These are phyloP conservation scores for Lactarius tabidus DNA, from an alignment of 768 basidiomycete genomes.

Conservation along the genomic window DNA sequence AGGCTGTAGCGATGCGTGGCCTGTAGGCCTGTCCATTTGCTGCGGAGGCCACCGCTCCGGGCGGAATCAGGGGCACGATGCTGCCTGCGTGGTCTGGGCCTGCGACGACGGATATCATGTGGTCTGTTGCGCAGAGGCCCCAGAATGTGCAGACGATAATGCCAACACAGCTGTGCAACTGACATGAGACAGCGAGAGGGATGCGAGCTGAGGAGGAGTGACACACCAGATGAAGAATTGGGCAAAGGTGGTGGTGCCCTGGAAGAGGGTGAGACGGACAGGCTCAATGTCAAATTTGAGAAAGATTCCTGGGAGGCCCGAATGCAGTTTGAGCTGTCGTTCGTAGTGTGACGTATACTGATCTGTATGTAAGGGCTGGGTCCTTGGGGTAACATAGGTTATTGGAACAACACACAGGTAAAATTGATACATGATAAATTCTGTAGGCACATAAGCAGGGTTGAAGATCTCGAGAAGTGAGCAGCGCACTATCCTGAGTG, in stretches of 20 bases:
- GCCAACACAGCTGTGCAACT: constrained; percentile 63
- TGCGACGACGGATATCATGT: constrained; percentile 53
- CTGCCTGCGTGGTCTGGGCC: constrained; percentile 65
- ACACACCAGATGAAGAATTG: constrained; percentile 72
- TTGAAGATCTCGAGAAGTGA: background rate
- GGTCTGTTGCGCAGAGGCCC: constrained; percentile 38
- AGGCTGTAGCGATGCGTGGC: too few relatives aligned
- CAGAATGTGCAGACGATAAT: constrained; percentile 67
- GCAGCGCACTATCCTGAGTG: constrained; percentile 57
- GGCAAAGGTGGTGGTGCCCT: constrained; percentile 83
- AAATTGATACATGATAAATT: constrained; percentile 89
- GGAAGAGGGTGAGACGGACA: constrained; percentile 79
- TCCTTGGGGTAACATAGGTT: constrained; percentile 77
- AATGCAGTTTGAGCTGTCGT: constrained; percentile 68
- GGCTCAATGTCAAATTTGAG: constrained; percentile 98
- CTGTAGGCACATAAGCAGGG: constrained; percentile 37
- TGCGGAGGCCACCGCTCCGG: constrained; percentile 49
- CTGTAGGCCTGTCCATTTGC: constrained; percentile 70
- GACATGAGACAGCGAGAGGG: background rate
- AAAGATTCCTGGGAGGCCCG: constrained; percentile 90
- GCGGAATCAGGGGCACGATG: constrained; percentile 57
- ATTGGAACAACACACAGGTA: constrained; percentile 95
- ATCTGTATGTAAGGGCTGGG: constrained; percentile 60
- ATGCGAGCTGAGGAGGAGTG: background rate
- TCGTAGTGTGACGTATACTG: constrained; percentile 96